A percentile compares a stretch with the other conserved stretches of the same genome.
Evolutionary conservation across 805 yeast species (phyloP).

Genomic region (Candida incommunis): DNA sequence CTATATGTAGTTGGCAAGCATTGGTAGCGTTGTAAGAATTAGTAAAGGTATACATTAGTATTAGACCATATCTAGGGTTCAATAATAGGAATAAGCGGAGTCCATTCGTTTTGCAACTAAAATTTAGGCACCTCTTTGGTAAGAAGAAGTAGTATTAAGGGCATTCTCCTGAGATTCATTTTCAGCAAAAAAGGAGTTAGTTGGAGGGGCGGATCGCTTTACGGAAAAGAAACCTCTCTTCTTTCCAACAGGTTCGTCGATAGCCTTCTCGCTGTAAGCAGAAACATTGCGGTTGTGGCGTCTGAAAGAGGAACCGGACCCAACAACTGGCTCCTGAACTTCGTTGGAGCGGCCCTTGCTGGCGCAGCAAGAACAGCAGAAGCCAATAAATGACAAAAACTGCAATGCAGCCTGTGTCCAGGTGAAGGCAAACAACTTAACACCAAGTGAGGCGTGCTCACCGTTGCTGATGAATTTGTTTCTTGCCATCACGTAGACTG

Average conservation of each 20-base stretch:
- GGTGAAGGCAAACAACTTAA: constrained; percentile 36
- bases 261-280: neutral
- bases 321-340: neutral
- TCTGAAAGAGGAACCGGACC: constrained; percentile 3
- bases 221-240: constrained; percentile 6
- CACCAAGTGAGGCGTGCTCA: constrained; percentile 17
- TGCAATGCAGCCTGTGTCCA: constrained; percentile 40
- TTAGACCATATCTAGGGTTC: neutral
- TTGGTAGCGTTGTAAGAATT: too few relatives aligned
- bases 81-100: too few relatives aligned
- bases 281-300: neutral
- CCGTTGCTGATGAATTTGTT: constrained; percentile 44
- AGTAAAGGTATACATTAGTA: neutral
- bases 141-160: constrained; percentile 3
- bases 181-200: constrained; percentile 1
- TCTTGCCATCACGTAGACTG: constrained; percentile 62
- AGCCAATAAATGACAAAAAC: constrained; percentile 17
- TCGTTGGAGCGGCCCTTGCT: neutral
- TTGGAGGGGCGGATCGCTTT: constrained; percentile 1
- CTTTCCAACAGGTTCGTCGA: neutral
- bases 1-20: too few relatives aligned
- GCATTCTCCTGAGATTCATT: constrained; percentile 3
- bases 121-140: constrained; percentile 2
- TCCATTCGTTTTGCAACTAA: too few relatives aligned
- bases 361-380: constrained; percentile 13